Conservation (phyloP, 495 filamentous ascomycete genomes). For the Aspergillus mulundensis region DNA sequence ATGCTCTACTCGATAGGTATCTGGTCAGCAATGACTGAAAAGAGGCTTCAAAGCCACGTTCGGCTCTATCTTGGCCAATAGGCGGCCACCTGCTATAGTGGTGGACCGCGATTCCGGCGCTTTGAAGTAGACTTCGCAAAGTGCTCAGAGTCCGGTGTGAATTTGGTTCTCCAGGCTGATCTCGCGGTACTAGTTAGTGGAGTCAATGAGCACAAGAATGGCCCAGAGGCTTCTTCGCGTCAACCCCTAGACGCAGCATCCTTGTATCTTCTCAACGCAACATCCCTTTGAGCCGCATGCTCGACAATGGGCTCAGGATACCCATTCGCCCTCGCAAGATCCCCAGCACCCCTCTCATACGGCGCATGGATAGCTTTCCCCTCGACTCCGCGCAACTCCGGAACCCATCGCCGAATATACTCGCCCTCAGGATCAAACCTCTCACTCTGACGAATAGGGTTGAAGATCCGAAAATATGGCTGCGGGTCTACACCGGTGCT, state of each 20-base stretch:
- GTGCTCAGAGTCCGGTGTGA: too few relatives aligned
- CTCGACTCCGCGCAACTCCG: conserved; percentile 55
- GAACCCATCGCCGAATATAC: conserved; percentile 58
- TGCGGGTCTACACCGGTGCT: conserved; percentile 85
- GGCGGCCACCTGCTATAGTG: too few relatives aligned
- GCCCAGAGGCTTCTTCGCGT: too few relatives aligned
- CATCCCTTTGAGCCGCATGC: conserved; percentile 58
- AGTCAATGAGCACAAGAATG: too few relatives aligned
- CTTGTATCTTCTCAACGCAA: conserved; percentile 72
- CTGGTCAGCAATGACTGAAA: too few relatives aligned
- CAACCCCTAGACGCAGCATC: conserved; percentile 27
- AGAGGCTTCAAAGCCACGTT: too few relatives aligned
- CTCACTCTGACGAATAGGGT: conserved; percentile 80
- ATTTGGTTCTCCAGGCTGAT: too few relatives aligned
- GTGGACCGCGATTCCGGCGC: too few relatives aligned
- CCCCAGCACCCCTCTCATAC: conserved; percentile 59
- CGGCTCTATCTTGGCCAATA: too few relatives aligned
- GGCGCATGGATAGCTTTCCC: conserved; percentile 74
- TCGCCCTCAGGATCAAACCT: conserved; percentile 61
- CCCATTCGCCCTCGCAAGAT: conserved; percentile 55
- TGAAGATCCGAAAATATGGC: conserved; percentile 91
- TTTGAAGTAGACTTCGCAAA: too few relatives aligned
- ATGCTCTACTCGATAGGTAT: too few relatives aligned
- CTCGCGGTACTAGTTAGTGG: too few relatives aligned
- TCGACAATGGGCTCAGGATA: conserved; percentile 75